phyloP scores from a whole-genome alignment of 768 basidiomycete genomes.

The Lanmaoa pseudosensibilis region DNA sequence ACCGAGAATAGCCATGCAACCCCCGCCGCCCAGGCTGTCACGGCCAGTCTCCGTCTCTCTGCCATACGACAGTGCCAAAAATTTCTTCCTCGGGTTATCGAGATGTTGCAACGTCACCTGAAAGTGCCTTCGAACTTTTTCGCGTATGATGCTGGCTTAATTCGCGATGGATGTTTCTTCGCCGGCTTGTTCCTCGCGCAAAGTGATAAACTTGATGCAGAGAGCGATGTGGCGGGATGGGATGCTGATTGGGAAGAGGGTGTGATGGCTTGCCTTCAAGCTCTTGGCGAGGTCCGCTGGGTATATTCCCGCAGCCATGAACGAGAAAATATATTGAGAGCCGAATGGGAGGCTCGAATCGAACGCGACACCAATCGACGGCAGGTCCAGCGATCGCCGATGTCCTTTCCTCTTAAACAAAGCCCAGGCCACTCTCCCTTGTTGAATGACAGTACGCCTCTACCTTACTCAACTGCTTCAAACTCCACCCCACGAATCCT shows the following conservation, averaged over 20 bases:
- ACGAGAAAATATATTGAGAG: slow-evolving; percentile 58
- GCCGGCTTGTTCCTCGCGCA: slow-evolving; percentile 76
- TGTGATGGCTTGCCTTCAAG: slow-evolving; percentile 58
- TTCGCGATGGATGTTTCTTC: slow-evolving; percentile 89
- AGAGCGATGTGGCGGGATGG: slow-evolving; percentile 24
- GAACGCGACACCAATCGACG: slow-evolving; percentile 33
- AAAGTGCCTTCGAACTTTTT: slow-evolving; percentile 55
- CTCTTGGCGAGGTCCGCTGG: slow-evolving; percentile 84
- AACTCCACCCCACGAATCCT: slow-evolving; percentile 21
- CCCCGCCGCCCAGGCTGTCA: slow-evolving; percentile 48
- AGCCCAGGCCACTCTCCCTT: slow-evolving; percentile 32
- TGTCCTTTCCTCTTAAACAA: slow-evolving; percentile 24
- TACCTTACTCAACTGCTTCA: slow-evolving; percentile 12
- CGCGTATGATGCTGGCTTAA: slow-evolving; percentile 80
- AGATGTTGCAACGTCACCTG: slow-evolving; percentile 53
- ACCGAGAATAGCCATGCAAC: slow-evolving; percentile 47
- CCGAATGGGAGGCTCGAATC: slow-evolving; percentile 44
- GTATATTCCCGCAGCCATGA: slow-evolving; percentile 73
- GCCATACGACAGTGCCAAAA: slow-evolving; percentile 49
- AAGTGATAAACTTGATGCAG: slow-evolving; percentile 37
- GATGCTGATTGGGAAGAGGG: slow-evolving; percentile 35
- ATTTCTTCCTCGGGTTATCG: slow-evolving; percentile 50
- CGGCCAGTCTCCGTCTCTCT: slow-evolving; percentile 46
- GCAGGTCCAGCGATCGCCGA: slow-evolving; percentile 23
- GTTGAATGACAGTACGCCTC: slow-evolving; percentile 20